Percentiles rank a stretch among this genome's conserved stretches.
Evolutionary conservation across 176 grass and related monocot genomes (phyloP).

Genomic region (Pontederia crassipes): DNA sequence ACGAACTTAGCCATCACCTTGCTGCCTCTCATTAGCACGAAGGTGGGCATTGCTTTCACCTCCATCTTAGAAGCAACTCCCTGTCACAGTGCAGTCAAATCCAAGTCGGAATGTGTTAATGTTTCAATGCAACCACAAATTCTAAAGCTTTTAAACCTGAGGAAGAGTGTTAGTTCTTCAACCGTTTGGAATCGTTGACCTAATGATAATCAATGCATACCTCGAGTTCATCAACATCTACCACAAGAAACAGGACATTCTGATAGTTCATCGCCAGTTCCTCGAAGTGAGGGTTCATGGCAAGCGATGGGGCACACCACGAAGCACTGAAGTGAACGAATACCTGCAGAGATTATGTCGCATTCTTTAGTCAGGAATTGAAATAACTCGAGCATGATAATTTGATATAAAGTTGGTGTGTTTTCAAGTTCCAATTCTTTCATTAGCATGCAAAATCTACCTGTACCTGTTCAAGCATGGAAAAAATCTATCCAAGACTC

Average conservation of each 20-base stretch:
- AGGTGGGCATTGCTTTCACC: slow-evolving; percentile 96
- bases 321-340: slow-evolving; percentile 77
- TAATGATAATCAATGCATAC: slow-evolving; percentile 33
- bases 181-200: too few species aligned
- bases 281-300: slow-evolving; percentile 90
- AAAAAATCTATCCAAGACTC: too few species aligned
- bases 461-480: too few species aligned
- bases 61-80: slow-evolving; percentile 61
- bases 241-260: slow-evolving; percentile 53
- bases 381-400: not conserved
- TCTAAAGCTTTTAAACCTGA: too few species aligned
- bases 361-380: not conserved
- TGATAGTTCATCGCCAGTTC: slow-evolving; percentile 70
- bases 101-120: too few species aligned
- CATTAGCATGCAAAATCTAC: too few species aligned
- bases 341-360: slow-evolving; percentile 30
- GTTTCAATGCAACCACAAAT: too few species aligned
- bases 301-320: slow-evolving; percentile 87
- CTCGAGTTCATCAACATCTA: slow-evolving; percentile 88
- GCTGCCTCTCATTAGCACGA: slow-evolving; percentile 56
- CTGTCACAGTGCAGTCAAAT: slow-evolving; percentile 17
- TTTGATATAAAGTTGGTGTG: not conserved
- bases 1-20: slow-evolving; percentile 49
- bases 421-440: too few species aligned
- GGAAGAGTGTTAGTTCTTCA: too few species aligned